phyloP scores from a whole-genome alignment of 257 asterid species.

The Haberlea rhodopensis region DNA sequence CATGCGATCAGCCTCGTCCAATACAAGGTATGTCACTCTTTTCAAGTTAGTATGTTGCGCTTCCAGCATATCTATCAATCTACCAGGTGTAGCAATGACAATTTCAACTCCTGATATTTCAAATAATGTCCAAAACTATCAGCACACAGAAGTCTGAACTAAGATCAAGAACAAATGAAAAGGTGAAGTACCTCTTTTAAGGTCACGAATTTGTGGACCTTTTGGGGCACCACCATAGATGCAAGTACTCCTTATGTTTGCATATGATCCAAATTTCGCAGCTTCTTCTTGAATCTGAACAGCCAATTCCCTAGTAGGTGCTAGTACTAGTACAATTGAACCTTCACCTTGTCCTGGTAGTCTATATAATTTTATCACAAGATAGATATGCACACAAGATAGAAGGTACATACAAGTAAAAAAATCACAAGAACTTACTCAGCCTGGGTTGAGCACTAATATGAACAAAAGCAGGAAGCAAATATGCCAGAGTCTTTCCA shows the following conservation, averaged over 20 bases:
- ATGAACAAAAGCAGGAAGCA: conserved; percentile 86
- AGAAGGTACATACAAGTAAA: conserved; percentile 7
- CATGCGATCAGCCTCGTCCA: conserved; percentile 98
- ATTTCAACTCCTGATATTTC: conserved; percentile 73
- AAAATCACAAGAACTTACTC: conserved; percentile 41
- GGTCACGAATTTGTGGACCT: conserved; percentile 94
- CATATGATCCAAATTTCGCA: conserved; percentile 64
- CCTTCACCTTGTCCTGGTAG: conserved; percentile 79
- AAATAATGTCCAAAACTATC: conserved; percentile 17
- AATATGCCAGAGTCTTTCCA: conserved; percentile 83
- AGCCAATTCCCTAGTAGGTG: conserved; percentile 94
- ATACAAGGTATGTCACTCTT: conserved; percentile 86
- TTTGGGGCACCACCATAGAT: conserved; percentile 94
- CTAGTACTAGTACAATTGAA: conserved; percentile 74
- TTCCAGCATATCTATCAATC: conserved; percentile 91
- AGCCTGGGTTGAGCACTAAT: conserved; percentile 83
- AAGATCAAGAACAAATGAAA: conserved; percentile 1
- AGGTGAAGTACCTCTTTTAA: conserved; percentile 58
- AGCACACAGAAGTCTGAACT: conserved; percentile 7
- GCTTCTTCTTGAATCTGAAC: conserved; percentile 92
- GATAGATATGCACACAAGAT: not conserved
- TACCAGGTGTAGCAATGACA: conserved; percentile 89
- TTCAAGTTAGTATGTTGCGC: conserved; percentile 80
- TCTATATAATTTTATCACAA: conserved; percentile 18
- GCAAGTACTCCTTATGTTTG: conserved; percentile 74